Evolutionary conservation across 2,329 filamentous ascomycete genomes (phyloP), one percentile per base, ranked within the genome.

Genomic region (Periconia sp.): DNA sequence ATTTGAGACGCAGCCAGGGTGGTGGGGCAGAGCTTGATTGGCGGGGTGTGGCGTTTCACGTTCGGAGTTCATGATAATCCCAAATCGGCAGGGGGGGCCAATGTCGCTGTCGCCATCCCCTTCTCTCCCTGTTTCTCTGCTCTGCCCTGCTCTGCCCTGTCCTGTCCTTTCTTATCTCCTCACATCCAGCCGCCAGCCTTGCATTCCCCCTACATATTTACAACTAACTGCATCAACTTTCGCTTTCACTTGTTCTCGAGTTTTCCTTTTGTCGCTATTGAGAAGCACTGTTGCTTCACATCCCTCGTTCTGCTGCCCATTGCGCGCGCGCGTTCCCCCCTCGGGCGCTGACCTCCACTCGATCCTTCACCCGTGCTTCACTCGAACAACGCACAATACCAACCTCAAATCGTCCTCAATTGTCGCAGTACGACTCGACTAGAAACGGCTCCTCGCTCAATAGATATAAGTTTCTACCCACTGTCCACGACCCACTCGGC

Each of bases 121-220:
- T 8, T 3, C 23, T 27, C 23, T 27, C 23, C n/a, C 23, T 31
- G 43, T 42, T 48, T 43, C 18, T 43, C 47, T 50, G 54, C 54
- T 45, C 52, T 57, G 54, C 57, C 59, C 31, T 49, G 58, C 57
- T 58, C 57, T 54, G 60, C 56, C 53, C 57, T 60, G 47, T 41
- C 50, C 54, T 59, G 23, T 60, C 56, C 60, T 50, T 57, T 64
- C 55, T 47, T 56, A 53, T 60, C 60, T 31, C 37, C 27, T 19
- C 45, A 33, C 7, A 17, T 9, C 19, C 47, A 42, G 33, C 48
- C 41, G 41, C 41, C 47, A 2, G 23, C 40, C n/a, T 11, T 41
- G 19, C 35, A n/a, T 18, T 13, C 19, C 31, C 2, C 27, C n/a
- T 37, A 31, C 31, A 35, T 14, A 40, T 30, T 17, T 37, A 41